Conservation (phyloP, 1,284 basidiomycete species). For the Mycena sp. region DNA sequence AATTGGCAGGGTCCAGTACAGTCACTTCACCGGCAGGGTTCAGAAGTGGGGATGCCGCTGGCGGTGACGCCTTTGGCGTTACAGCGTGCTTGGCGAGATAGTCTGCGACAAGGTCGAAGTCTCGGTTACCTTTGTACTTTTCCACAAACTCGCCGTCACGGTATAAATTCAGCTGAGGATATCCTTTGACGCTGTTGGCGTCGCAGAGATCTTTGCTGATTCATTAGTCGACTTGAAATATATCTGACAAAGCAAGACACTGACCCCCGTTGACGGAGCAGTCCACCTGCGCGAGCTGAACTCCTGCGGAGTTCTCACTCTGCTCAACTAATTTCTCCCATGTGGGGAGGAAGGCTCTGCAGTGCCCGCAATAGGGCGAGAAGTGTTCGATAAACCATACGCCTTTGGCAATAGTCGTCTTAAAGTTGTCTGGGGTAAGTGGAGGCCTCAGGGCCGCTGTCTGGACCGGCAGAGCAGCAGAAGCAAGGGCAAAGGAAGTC, state of each 20-base stretch:
- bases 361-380: conserved; percentile 86
- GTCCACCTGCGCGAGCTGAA: conserved; percentile 87
- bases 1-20: conserved; percentile 59
- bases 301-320: conserved; percentile 55
- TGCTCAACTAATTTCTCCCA: conserved; percentile 81
- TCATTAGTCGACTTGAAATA: not conserved
- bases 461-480: conserved; percentile 25
- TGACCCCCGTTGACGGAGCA: conserved; percentile 85
- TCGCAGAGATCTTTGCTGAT: conserved; percentile 77
- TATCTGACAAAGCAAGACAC: conserved; percentile 36
- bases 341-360: conserved; percentile 80
- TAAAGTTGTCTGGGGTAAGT: conserved; percentile 76
- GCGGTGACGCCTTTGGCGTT: not conserved
- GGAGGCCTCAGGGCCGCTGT: conserved; percentile 17
- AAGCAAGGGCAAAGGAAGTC: conserved; percentile 17
- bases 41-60: not conserved
- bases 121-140: conserved; percentile 64
- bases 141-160: conserved; percentile 71
- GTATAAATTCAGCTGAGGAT: conserved; percentile 85
- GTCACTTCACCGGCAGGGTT: conserved; percentile 22
- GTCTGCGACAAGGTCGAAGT: conserved; percentile 56
- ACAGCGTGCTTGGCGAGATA: conserved; percentile 46
- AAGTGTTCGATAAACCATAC: conserved; percentile 86
- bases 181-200: conserved; percentile 74
- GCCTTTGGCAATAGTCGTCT: conserved; percentile 62